Base-by-base conservation (phyloP, 441 rosid species). In the Aleurites moluccanus region DNA sequence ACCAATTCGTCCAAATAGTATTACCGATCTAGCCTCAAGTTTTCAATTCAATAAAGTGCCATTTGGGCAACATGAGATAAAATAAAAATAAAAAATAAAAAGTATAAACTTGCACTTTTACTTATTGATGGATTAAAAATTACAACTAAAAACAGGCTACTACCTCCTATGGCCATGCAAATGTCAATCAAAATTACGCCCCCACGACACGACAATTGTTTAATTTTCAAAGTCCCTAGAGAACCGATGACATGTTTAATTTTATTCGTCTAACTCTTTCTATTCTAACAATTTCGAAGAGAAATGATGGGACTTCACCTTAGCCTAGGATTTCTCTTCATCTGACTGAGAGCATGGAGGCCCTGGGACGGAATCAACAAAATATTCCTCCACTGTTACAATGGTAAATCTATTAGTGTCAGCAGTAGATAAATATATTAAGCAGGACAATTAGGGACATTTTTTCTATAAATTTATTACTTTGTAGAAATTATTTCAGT, bases 331-430 rank as follows among this genome's bases (percentile, higher is more conserved):
- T 77, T 79, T 91, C 74, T 95, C 97, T 83, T 95, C 97, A 28
- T 92, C 98, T 25, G 97, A 89, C 62, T 82, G 92, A 62, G 91
- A 84, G 79, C 85, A 86, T 38, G 90, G 83, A 60, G 84, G 96
- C 73, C 88, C 97, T 1, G 97, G 97, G 79, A 86, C 89, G 4
- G 95, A 87, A 84, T 94, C 98, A 67, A 85, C 98, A 79, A 92
- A 91, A 82, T 87, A 95, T 81, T 92, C 97, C 82, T 90, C 99
- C 81, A 87, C 93, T 88, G 91, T 63, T 80, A 74, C 69, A 82
- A 64, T 60, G 52, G 67, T 45, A 65, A 69, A 62, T 18, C 55
- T 10, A 67, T 73, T 50, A 75, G 82, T n/a, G 27, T 62, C 38
- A 11, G 45, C 10, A 1, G 27, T 64, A 49, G 23, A 64, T 38